phyloP scores from a whole-genome alignment of 1,139 yeast genomes.

The Hyphopichia burtonii region DNA sequence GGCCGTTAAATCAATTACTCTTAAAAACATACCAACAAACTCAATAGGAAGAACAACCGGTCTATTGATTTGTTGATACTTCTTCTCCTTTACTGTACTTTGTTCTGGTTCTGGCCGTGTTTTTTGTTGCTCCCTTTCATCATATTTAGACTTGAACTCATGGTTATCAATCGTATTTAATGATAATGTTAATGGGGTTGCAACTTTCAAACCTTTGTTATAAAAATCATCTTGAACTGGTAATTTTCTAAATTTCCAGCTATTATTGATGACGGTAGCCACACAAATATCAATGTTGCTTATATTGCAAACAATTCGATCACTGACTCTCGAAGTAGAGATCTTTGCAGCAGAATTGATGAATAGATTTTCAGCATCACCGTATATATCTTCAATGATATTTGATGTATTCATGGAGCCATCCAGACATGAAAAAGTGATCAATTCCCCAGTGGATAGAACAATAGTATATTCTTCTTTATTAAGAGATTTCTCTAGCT shows the following conservation, averaged over 20 bases:
- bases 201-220: slow-evolving; percentile 30
- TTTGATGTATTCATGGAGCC: slow-evolving; percentile 35
- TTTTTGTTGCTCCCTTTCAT: slow-evolving; percentile 1
- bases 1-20: slow-evolving; percentile 54
- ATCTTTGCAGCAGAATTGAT: slow-evolving; percentile 55
- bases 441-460: slow-evolving; percentile 44
- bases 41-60: slow-evolving; percentile 48
- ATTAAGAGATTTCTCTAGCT: slow-evolving; percentile 12
- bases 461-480: slow-evolving; percentile 34
- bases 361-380: slow-evolving; percentile 12
- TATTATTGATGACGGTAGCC: slow-evolving; percentile 62
- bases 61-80: slow-evolving; percentile 17
- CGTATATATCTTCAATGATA: slow-evolving; percentile 24
- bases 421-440: slow-evolving; percentile 47
- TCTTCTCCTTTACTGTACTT: background rate
- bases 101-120: background rate
- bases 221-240: slow-evolving; percentile 47
- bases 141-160: slow-evolving; percentile 15
- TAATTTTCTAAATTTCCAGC: slow-evolving; percentile 60
- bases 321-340: slow-evolving; percentile 72
- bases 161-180: slow-evolving; percentile 12
- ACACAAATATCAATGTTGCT: slow-evolving; percentile 54
- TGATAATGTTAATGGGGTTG: slow-evolving; percentile 28
- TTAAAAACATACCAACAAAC: slow-evolving; percentile 69
- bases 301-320: slow-evolving; percentile 61